Percentiles rank a stretch among this genome's conserved stretches.
phyloP scores from a whole-genome alignment of 2,329 filamentous ascomycete genomes.

The Penicillium sp. region DNA sequence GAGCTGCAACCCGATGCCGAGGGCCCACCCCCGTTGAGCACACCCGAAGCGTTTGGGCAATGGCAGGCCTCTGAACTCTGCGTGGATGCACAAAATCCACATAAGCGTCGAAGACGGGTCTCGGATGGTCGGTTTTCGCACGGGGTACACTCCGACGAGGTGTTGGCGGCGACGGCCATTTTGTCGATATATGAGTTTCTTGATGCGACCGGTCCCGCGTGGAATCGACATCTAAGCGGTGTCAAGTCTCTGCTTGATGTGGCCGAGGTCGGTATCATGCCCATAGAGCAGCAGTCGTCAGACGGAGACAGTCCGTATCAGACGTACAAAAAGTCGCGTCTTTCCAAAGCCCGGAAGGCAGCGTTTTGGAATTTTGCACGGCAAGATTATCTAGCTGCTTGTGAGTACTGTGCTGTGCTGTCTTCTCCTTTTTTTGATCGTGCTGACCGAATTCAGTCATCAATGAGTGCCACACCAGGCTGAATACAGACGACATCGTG shows the following conservation, averaged over 20 bases:
- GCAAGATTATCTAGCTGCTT: slow-evolving; percentile 64
- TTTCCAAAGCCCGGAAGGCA: slow-evolving; percentile 57
- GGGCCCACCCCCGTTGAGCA: slow-evolving; percentile 34
- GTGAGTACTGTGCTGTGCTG: slow-evolving; percentile 36
- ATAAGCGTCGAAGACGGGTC: slow-evolving; percentile 40
- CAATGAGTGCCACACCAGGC: slow-evolving; percentile 59
- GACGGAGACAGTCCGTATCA: slow-evolving; percentile 39
- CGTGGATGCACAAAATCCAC: slow-evolving; percentile 40
- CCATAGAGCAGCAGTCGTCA: slow-evolving; percentile 40
- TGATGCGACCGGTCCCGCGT: slow-evolving; percentile 63
- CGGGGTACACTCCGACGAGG: slow-evolving; percentile 52
- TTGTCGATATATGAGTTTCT: slow-evolving; percentile 67
- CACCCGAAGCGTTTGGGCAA: slow-evolving; percentile 36
- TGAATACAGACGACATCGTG: slow-evolving; percentile 61
- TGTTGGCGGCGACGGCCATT: slow-evolving; percentile 64
- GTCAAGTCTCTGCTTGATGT: slow-evolving; percentile 61
- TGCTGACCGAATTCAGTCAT: slow-evolving; percentile 39
- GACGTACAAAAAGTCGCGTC: slow-evolving; percentile 35
- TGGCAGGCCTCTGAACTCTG: slow-evolving; percentile 35
- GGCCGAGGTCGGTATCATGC: slow-evolving; percentile 42
- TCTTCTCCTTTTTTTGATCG: not conserved
- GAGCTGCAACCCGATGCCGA: slow-evolving; percentile 40
- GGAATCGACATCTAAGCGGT: slow-evolving; percentile 63
- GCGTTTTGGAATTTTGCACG: slow-evolving; percentile 68
- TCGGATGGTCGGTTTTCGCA: slow-evolving; percentile 47